phyloP scores from a whole-genome alignment of 1,139 yeast genomes.

The Yarrowia galli region DNA sequence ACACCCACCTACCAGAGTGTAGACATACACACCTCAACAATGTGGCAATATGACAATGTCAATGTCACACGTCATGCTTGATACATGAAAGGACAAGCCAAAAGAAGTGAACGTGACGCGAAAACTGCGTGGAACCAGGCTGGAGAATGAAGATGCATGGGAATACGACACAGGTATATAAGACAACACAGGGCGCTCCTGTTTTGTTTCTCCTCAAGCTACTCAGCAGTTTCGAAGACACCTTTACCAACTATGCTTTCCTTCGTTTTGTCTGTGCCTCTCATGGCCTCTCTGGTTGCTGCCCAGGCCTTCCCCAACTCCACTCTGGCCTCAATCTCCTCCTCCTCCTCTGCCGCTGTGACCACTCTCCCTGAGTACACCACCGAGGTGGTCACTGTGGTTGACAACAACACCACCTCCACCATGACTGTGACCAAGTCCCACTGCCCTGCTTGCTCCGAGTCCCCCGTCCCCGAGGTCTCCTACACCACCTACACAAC shows the following conservation, averaged over 20 bases:
- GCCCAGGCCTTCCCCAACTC: constrained; percentile 29
- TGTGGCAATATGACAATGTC: not conserved
- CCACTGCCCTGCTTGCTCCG: constrained; percentile 11
- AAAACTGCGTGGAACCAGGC: not conserved
- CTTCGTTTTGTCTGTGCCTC: constrained; percentile 15
- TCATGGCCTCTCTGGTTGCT: constrained; percentile 9
- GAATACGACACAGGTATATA: not conserved
- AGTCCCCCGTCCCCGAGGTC: not conserved
- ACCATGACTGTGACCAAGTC: constrained; percentile 12
- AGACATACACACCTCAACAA: no score
- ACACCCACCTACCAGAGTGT: no score
- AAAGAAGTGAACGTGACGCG: constrained; percentile 1
- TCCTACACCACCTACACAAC: constrained; percentile 32
- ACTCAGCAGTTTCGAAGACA: not conserved
- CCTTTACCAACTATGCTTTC: constrained; percentile 7
- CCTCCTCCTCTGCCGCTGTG: not conserved
- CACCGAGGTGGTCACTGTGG: constrained; percentile 13
- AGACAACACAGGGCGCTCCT: not conserved
- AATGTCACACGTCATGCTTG: constrained; percentile 1
- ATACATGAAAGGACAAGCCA: not conserved
- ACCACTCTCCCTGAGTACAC: not conserved
- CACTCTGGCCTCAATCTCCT: not conserved
- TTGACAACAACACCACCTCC: not conserved
- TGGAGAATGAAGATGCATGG: not conserved
- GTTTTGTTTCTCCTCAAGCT: not conserved